Evolutionary conservation across 2,329 filamentous ascomycete genomes (phyloP).

Genomic region (Sclerotinia sclerotiorum): DNA sequence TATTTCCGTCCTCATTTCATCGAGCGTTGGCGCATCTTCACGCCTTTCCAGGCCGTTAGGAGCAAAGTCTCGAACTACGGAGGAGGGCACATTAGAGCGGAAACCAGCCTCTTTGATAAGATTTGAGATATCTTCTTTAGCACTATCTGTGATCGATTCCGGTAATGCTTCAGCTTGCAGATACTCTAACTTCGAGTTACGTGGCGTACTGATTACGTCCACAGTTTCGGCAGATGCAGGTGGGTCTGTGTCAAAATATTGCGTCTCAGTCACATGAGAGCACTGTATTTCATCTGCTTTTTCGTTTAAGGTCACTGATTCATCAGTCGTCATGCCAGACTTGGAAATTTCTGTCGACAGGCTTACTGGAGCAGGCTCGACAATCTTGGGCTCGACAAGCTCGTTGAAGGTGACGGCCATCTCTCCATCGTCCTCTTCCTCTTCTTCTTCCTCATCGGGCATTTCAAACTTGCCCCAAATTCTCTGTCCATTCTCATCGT

Average conservation of each 20-base stretch:
- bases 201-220: constrained; percentile 1
- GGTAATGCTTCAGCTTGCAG: constrained; percentile 33
- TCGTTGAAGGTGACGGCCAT: constrained; percentile 61
- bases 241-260: constrained; percentile 27
- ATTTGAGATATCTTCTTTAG: constrained; percentile 45
- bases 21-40: constrained; percentile 32
- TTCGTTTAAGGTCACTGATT: constrained; percentile 17
- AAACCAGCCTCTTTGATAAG: constrained; percentile 52
- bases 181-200: constrained; percentile 6
- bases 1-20: constrained; percentile 32
- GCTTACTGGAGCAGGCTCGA: constrained; percentile 47
- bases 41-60: constrained; percentile 35
- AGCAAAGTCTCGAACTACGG: constrained; percentile 37
- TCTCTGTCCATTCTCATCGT: constrained; percentile 69
- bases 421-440: constrained; percentile 57
- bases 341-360: constrained; percentile 20
- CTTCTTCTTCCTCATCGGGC: constrained; percentile 61
- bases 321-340: constrained; percentile 18
- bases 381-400: constrained; percentile 66
- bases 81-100: constrained; percentile 47
- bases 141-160: constrained; percentile 32
- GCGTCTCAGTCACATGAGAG: constrained; percentile 37
- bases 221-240: background rate
- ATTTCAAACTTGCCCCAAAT: constrained; percentile 78
- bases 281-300: constrained; percentile 29